Evolutionary conservation across 208 protist genomes (phyloP).

Genomic region (Leishmania gerbilli): DNA sequence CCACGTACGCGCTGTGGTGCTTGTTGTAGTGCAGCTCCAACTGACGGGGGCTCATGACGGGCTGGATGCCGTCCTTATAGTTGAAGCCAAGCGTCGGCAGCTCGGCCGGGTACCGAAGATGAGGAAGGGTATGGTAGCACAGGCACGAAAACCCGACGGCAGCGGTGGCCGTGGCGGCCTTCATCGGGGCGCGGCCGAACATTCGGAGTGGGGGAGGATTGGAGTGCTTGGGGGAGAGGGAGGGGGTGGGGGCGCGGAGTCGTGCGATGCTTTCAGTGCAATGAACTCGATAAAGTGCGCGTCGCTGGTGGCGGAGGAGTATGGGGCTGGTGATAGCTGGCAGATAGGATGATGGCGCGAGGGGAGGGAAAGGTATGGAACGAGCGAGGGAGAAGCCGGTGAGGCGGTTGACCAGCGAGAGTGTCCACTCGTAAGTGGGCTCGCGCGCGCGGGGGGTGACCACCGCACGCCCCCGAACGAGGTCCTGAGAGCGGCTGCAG

Average conservation of each 20-base stretch:
- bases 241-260: background rate
- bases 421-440: background rate
- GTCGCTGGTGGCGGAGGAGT: background rate
- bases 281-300: background rate
- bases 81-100: conserved; percentile 73
- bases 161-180: conserved; percentile 16
- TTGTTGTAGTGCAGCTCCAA: conserved; percentile 93
- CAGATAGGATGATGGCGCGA: background rate
- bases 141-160: conserved; percentile 1
- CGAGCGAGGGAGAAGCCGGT: background rate
- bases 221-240: background rate
- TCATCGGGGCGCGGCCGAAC: conserved; percentile 19
- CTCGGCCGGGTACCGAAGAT: conserved; percentile 72
- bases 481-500: background rate
- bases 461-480: background rate
- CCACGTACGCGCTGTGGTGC: conserved; percentile 93
- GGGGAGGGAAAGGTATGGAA: background rate
- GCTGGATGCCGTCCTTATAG: conserved; percentile 70
- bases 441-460: background rate
- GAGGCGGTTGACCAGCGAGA: background rate
- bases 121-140: conserved; percentile 59
- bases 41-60: conserved; percentile 81
- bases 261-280: background rate
- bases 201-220: background rate
- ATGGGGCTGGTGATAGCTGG: background rate